Evolutionary conservation across 1,284 basidiomycete species (phyloP).

Genomic region (Omphalotus olearius): DNA sequence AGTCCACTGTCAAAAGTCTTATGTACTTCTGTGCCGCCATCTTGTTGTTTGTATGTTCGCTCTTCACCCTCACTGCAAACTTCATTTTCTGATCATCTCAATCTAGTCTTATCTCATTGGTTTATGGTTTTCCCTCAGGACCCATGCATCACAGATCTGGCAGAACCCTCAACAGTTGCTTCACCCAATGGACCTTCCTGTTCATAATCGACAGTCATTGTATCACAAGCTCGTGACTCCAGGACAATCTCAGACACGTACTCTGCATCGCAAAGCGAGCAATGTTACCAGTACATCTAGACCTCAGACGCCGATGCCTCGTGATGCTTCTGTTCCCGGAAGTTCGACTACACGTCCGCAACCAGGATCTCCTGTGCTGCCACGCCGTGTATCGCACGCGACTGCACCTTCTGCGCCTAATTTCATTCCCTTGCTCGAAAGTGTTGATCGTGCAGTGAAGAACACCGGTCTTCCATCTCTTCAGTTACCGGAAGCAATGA

Average conservation of each 20-base stretch:
- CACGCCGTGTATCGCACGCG: constrained; percentile 57
- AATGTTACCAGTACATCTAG: constrained; percentile 33
- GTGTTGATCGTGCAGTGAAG: constrained; percentile 67
- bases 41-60: constrained; percentile 76
- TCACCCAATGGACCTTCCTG: constrained; percentile 60
- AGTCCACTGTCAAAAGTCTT: constrained; percentile 87
- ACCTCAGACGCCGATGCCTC: constrained; percentile 37
- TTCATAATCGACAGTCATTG: constrained; percentile 62
- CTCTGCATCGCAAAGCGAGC: constrained; percentile 38
- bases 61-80: neutral
- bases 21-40: constrained; percentile 95
- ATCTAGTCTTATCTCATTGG: constrained; percentile 92
- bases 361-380: constrained; percentile 33
- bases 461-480: constrained; percentile 51
- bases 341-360: constrained; percentile 14
- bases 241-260: constrained; percentile 18
- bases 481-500: constrained; percentile 64
- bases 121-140: constrained; percentile 97
- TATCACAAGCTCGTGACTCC: constrained; percentile 62
- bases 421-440: constrained; percentile 74
- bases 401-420: constrained; percentile 33
- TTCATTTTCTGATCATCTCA: neutral
- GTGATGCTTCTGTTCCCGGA: constrained; percentile 23
- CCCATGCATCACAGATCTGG: constrained; percentile 99
- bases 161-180: constrained; percentile 91